Evolutionary conservation across 345 rosid genomes (phyloP), one percentile per base, ranked within the genome.

Genomic region (Sapria himalayana): DNA sequence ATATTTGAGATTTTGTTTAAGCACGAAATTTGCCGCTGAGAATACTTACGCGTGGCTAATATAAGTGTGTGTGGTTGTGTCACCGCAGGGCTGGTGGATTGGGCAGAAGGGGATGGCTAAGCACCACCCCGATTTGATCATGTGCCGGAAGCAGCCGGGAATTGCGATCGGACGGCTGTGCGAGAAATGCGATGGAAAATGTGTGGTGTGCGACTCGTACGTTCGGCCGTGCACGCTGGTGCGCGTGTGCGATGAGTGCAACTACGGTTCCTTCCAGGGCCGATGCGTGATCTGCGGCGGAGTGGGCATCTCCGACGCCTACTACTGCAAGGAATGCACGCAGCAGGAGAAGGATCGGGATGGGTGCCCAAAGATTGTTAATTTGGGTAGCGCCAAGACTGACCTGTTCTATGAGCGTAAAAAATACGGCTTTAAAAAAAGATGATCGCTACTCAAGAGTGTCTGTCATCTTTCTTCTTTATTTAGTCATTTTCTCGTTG

Each of bases 131-230:
- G 85, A 76, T 62, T 39, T 76, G 54, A 76, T 72, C 39, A 72
- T 76, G 85, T 76, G 80, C 59, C 29, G 76, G 52, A 76, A 76
- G 63, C 80, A 72, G 54, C 80, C 85, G 0, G 85, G 80, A 4
- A 76, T 74, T 48, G 85, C 80, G 24, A 76, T 72, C 12, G 85
- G 85, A 45, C 21, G 77, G n/a, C 51, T 76, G 2, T 72, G 80
- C 27, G 81, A 70, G 59, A 74, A 74, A 43, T 64, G 70, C 15
- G 81, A 74, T 35, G 81, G 81, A 11, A 74, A 76, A 41, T 76
- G 85, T 39, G 76, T 76, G 35, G 62, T 76, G 14, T 76, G 85
- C 12, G 85, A 76, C 43, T 76, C 77, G 14, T 69, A 72, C 12
- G 74, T 69, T 41, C 74, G 73, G 31, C 80, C 85, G 14, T 76